These are phyloP conservation scores for Ambrosiella xylebori DNA, from an alignment of 2,329 filamentous ascomycete genomes.

Conservation along the genomic window DNA sequence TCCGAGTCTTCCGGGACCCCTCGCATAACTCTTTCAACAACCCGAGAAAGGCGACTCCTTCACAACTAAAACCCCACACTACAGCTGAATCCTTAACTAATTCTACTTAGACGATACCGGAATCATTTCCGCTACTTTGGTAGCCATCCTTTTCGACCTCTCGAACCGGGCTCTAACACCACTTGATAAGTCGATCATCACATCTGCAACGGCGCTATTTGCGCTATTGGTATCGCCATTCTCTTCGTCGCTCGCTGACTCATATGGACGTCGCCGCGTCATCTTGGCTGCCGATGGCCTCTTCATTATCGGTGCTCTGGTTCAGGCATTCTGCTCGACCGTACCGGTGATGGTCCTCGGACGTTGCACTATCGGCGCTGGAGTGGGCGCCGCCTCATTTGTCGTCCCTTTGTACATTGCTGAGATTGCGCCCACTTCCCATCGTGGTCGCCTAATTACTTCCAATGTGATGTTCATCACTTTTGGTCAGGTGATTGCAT, in stretches of 20 bases:
- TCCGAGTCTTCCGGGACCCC: neutral
- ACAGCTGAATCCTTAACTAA: neutral
- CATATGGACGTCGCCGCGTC: conserved; percentile 41
- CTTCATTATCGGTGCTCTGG: conserved; percentile 49
- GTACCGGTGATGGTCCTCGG: conserved; percentile 51
- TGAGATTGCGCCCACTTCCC: conserved; percentile 61
- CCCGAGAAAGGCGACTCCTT: too few relatives aligned
- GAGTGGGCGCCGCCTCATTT: conserved; percentile 61
- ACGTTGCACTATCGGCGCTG: conserved; percentile 51
- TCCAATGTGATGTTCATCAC: conserved; percentile 73
- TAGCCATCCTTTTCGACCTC: conserved; percentile 44
- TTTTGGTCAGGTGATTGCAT: conserved; percentile 74
- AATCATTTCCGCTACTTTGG: conserved; percentile 50
- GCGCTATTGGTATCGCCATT: conserved; percentile 47
- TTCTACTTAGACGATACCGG: conserved; percentile 40
- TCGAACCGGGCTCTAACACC: conserved; percentile 39
- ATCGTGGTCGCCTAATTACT: conserved; percentile 66
- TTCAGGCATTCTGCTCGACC: conserved; percentile 41
- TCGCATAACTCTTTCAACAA: neutral
- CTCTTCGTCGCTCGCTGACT: conserved; percentile 46
- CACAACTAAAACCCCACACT: too few relatives aligned
- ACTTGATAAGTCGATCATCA: conserved; percentile 53
- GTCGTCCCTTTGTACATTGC: conserved; percentile 79
- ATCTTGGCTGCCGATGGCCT: conserved; percentile 47
- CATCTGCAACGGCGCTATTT: conserved; percentile 49